Evolutionary conservation across 192 early-diverging fungal genomes (phyloP).

Genomic region (Coemansia sp.): DNA sequence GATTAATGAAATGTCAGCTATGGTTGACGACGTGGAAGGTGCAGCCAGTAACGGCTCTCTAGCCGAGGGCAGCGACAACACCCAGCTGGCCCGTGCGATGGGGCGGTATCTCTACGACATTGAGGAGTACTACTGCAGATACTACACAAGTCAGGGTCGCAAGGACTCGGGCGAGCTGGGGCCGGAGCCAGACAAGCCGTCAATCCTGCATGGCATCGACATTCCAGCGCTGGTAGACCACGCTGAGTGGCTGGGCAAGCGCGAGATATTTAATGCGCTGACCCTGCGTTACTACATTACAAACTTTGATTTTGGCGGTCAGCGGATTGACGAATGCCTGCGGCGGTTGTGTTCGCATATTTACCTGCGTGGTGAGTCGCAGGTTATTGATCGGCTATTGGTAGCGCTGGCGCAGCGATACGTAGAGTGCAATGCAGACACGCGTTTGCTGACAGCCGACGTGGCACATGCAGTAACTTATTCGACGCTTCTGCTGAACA

Average conservation of each 20-base stretch:
- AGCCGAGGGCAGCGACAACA: slow-evolving; percentile 13
- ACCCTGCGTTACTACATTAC: slow-evolving; percentile 69
- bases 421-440: slow-evolving; percentile 76
- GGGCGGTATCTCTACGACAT: slow-evolving; percentile 48
- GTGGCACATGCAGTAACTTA: slow-evolving; percentile 84
- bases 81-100: slow-evolving; percentile 40
- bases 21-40: not conserved
- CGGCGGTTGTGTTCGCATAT: slow-evolving; percentile 75
- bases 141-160: slow-evolving; percentile 10
- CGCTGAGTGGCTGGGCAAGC: slow-evolving; percentile 54
- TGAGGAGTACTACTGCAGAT: slow-evolving; percentile 36
- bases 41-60: not conserved
- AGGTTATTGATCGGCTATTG: slow-evolving; percentile 88
- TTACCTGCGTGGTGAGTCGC: slow-evolving; percentile 85
- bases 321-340: slow-evolving; percentile 76
- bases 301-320: slow-evolving; percentile 70
- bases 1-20: not conserved
- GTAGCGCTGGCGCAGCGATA: slow-evolving; percentile 79
- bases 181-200: slow-evolving; percentile 26
- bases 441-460: slow-evolving; percentile 55
- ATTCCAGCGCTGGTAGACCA: slow-evolving; percentile 37
- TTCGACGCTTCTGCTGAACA: slow-evolving; percentile 86
- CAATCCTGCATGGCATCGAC: slow-evolving; percentile 33
- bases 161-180: slow-evolving; percentile 1
- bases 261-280: slow-evolving; percentile 56